These are phyloP conservation scores for Inga oerstediana DNA, from an alignment of 306 rosid species.

Conservation along the genomic window DNA sequence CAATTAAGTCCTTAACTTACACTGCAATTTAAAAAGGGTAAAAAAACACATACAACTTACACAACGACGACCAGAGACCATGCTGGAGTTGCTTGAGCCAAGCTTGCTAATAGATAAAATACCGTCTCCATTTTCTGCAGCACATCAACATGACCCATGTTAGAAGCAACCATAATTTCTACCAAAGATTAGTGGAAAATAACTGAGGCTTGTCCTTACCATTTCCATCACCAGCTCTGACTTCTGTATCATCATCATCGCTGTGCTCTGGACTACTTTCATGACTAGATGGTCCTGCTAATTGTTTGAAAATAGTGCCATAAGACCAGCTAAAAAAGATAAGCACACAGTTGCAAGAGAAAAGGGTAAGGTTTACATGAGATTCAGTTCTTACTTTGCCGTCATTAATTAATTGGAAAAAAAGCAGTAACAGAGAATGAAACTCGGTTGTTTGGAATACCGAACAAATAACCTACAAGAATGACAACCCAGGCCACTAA, in stretches of 20 bases:
- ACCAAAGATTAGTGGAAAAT: constrained; percentile 25
- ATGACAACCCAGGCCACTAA: constrained; percentile 7
- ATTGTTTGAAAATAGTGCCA: constrained; percentile 30
- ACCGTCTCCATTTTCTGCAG: constrained; percentile 54
- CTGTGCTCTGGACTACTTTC: constrained; percentile 47
- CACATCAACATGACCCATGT: constrained; percentile 31
- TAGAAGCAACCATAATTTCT: constrained; percentile 39
- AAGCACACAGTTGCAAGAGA: neutral
- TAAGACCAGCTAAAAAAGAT: neutral
- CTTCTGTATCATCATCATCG: constrained; percentile 41
- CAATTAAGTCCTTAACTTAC: constrained; percentile 48
- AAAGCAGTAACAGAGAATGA: neutral
- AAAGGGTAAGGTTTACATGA: neutral
- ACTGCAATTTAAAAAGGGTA: constrained; percentile 46
- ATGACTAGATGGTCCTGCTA: constrained; percentile 40
- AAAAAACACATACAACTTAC: constrained; percentile 99
- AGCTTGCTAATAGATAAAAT: constrained; percentile 35
- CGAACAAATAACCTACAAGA: neutral
- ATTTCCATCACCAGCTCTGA: constrained; percentile 32
- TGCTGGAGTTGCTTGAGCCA: constrained; percentile 39
- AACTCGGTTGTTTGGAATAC: neutral
- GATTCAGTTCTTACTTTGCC: neutral
- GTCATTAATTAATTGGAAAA: neutral
- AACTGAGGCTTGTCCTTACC: constrained; percentile 45
- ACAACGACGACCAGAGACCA: constrained; percentile 80